These are phyloP conservation scores for Berberis thunbergii DNA, from an alignment of 164 flowering plant genomes.

Conservation along the genomic window DNA sequence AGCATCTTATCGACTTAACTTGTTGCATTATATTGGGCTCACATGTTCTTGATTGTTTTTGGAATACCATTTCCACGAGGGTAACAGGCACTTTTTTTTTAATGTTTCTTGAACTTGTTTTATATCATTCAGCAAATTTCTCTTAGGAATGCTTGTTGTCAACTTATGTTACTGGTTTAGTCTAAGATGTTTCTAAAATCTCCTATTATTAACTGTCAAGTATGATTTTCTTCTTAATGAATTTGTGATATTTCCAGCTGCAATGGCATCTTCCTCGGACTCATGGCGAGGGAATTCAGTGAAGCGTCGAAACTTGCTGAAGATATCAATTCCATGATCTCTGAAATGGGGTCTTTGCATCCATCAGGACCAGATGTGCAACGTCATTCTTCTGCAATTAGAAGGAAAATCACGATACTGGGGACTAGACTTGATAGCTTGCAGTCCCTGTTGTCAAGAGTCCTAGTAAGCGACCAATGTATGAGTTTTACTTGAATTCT, in stretches of 20 bases:
- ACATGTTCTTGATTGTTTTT: too few relatives aligned
- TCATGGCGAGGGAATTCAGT: conserved; percentile 73
- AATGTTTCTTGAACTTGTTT: too few relatives aligned
- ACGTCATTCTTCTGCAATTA: conserved; percentile 65
- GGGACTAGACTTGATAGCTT: conserved; percentile 82
- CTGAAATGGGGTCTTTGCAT: conserved; percentile 49
- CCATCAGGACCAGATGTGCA: conserved; percentile 74
- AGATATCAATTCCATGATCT: conserved; percentile 70
- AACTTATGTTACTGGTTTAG: too few relatives aligned
- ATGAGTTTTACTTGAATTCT: conserved; percentile 15
- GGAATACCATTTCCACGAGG: too few relatives aligned
- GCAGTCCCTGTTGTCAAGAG: conserved; percentile 59
- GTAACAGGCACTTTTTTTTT: too few relatives aligned
- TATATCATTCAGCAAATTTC: too few relatives aligned
- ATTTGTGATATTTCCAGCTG: conserved; percentile 12
- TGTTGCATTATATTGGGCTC: too few relatives aligned
- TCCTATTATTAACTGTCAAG: too few relatives aligned
- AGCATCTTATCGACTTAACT: too few relatives aligned
- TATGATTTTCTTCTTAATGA: too few relatives aligned
- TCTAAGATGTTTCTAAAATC: too few relatives aligned
- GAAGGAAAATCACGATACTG: conserved; percentile 79
- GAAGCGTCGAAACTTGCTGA: conserved; percentile 82
- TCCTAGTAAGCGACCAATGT: conserved; percentile 74
- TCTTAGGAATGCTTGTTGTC: too few relatives aligned
- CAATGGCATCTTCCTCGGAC: conserved; percentile 63